Evolutionary conservation across 1,284 basidiomycete species (phyloP), one percentile per base, ranked within the genome.

Genomic region (Hypsizygus ulmarius): DNA sequence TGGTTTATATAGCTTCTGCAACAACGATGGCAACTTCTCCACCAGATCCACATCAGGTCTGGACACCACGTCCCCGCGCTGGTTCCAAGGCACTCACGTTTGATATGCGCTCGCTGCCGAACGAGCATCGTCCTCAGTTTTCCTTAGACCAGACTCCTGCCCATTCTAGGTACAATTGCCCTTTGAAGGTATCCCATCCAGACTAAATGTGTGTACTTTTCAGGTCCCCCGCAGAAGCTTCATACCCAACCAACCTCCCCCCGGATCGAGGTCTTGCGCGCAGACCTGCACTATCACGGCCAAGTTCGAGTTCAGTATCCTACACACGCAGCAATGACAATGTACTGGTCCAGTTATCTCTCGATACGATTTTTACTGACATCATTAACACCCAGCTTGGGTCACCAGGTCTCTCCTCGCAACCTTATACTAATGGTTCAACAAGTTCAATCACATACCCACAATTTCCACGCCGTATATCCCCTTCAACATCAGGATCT

Each of bases 361-460:
- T 34, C 12, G 8, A 27, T 9, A 34, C 29, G 10, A 11, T 9
- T 16, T 34, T n/a, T 19, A 32, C 42, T 59, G n/a, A 55, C n/a
- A 7, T 40, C 45, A 38, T 53, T 25, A 3, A 6, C 12, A 45
- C 41, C 49, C 48, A 57, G 60, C 39, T 60, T 52, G 33, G 55
- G 58, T 51, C 45, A 47, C 43, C 50, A 36, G 40, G 35, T 35
- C 57, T 53, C 27, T 48, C 54, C 41, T 59, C 55, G 34, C 59
- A 49, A 42, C 45, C 63, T 9, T 28, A 59, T n/a, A 45, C 54
- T 29, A 69, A 64, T 46, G 62, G 66, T 43, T 54, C 58, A 14
- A 54, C 64, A 39, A 50, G 64, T 16, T 56, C 70, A 11, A 73
- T 75, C 19, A 62, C 67, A 58, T 75, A 75, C 62, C 73, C 74